Evolutionary conservation across 78 protist species (phyloP), one percentile per base, ranked within the genome.

Genomic region (Mastigamoeba balamuthi): DNA sequence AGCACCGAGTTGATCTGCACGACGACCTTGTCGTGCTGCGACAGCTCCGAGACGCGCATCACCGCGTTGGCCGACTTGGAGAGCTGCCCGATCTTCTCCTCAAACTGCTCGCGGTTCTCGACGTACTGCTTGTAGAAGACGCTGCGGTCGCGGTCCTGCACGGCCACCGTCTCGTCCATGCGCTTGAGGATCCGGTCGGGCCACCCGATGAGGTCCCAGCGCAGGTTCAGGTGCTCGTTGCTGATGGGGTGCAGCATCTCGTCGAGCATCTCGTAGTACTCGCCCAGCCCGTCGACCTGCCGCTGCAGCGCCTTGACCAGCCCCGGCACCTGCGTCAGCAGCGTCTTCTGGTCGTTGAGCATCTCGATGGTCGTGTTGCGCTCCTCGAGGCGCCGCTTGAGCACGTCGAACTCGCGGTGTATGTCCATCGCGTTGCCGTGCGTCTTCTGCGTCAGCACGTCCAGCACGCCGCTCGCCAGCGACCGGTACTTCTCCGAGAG

Each of bases 41-140:
- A 35, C 40, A 72, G 0, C 40, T 80, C 82, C 5, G 9, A 63
- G 74, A 72, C 25, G 70, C 39, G 4, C 29, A 30, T 37, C 43
- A 83, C 39, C 36, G 6, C 28, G 4, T 4, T 0, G 10, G 77
- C 77, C 4, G 39, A n/a, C 23, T 6, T 23, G 17, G 69, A 36
- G 6, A 90, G 52, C 36, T 9, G 3, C 1, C 44, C 64, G 17
- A 89, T n/a, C 25, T 70, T 38, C n/a, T 42, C 30, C 10, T 0
- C 35, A 70, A 87, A 84, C 35, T 43, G 39, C 6, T 80, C 92
- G 66, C 81, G 90, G 35, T 65, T 44, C 30, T 3, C 37, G 10
- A 27, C 27, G 74, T 74, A 64, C 29, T 28, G 39, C 42, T 70
- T 7, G 66, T 75, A 42, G 81, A 84, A 80, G 6, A 30, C 1